Evolutionary conservation across 108 stramenopile species (phyloP).

Genomic region (Pseudonitzschia multiseries): DNA sequence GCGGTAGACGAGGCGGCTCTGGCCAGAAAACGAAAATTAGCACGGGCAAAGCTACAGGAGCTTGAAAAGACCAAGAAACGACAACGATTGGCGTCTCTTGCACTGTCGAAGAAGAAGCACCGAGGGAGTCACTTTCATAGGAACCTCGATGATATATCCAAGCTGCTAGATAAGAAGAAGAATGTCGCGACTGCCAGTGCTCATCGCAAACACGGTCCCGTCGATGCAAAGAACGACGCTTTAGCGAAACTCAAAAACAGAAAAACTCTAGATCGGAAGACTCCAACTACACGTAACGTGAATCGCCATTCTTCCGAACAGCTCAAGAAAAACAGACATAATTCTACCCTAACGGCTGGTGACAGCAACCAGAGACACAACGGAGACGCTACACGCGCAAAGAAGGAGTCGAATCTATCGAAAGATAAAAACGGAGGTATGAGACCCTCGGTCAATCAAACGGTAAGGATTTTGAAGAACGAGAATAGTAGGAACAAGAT

Average conservation of each 20-base stretch:
- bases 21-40: not conserved
- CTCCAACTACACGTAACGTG: too few species aligned
- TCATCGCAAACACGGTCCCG: not conserved
- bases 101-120: not conserved
- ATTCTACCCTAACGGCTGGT: too few species aligned
- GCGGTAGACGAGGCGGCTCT: not conserved
- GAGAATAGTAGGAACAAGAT: too few species aligned
- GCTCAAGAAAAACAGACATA: too few species aligned
- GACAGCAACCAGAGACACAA: too few species aligned
- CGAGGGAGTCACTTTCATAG: slow-evolving; percentile 4
- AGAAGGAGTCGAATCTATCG: too few species aligned
- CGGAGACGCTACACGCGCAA: too few species aligned
- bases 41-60: not conserved
- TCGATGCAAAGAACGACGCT: not conserved
- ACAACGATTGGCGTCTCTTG: not conserved
- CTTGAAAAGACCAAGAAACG: slow-evolving; percentile 3
- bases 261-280: not conserved
- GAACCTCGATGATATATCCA: slow-evolving; percentile 9
- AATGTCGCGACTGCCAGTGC: not conserved
- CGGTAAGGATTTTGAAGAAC: too few species aligned
- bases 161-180: slow-evolving; percentile 1
- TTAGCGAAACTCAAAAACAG: not conserved
- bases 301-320: too few species aligned
- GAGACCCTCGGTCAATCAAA: too few species aligned
- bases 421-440: too few species aligned